These are phyloP conservation scores for Pythium chondricola DNA, from an alignment of 352 stramenopile genomes.

Conservation along the genomic window DNA sequence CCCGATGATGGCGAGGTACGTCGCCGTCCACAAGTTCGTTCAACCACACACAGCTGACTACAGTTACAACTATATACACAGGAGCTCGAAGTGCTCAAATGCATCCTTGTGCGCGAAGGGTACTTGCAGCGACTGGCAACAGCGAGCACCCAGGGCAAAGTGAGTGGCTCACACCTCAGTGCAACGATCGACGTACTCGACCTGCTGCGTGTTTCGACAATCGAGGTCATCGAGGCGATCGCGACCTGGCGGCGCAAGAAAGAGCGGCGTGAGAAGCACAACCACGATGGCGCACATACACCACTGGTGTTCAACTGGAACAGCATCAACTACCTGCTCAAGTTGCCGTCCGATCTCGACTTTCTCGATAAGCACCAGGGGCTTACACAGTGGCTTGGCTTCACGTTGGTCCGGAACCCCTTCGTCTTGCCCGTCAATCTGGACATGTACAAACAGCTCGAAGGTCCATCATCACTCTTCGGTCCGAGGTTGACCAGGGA, in stretches of 20 bases:
- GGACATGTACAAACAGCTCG: slow-evolving; percentile 36
- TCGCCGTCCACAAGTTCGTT: too few relatives aligned
- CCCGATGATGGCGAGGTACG: slow-evolving; percentile 50
- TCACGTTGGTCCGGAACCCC: slow-evolving; percentile 80
- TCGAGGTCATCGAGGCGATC: slow-evolving; percentile 88
- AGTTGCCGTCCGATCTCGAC: slow-evolving; percentile 86
- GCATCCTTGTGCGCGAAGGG: slow-evolving; percentile 84
- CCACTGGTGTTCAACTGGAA: slow-evolving; percentile 77
- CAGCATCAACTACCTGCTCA: slow-evolving; percentile 89
- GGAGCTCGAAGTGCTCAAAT: slow-evolving; percentile 88
- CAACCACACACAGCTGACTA: too few relatives aligned
- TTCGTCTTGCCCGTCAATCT: slow-evolving; percentile 85
- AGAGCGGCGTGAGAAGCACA: slow-evolving; percentile 7
- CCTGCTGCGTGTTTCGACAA: slow-evolving; percentile 72
- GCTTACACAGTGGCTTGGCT: slow-evolving; percentile 81
- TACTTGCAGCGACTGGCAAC: slow-evolving; percentile 74
- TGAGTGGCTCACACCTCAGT: slow-evolving; percentile 48
- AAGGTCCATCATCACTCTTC: neutral
- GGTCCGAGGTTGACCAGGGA: slow-evolving; percentile 1
- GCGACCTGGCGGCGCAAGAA: slow-evolving; percentile 56
- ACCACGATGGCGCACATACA: neutral
- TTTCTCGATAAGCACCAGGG: slow-evolving; percentile 79
- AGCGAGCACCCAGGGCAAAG: slow-evolving; percentile 30
- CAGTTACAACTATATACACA: slow-evolving; percentile 18
- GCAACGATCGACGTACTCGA: slow-evolving; percentile 84